Conservation (phyloP, 345 rosid genomes). For the Eucalyptus marginata region DNA sequence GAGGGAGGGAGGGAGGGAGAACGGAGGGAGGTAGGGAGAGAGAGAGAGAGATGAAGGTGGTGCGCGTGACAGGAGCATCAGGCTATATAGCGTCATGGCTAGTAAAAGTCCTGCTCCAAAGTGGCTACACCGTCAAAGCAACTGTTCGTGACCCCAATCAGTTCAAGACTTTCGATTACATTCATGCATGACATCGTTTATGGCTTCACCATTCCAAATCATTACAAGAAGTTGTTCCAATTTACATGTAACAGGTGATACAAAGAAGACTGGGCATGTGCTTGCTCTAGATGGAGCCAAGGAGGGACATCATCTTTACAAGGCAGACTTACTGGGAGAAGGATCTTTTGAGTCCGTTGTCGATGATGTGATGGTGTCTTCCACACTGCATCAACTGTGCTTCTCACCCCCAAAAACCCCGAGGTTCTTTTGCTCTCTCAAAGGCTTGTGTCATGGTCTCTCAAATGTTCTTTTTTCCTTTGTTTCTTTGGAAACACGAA, state of each 20-base stretch:
- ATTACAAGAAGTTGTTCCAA: not conserved
- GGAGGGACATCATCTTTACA: slow-evolving; percentile 15
- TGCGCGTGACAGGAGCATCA: slow-evolving; percentile 31
- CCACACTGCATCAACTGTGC: slow-evolving; percentile 41
- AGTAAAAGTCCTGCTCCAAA: slow-evolving; percentile 23
- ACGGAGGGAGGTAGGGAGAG: not conserved
- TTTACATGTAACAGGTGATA: slow-evolving; percentile 8
- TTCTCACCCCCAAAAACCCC: slow-evolving; percentile 9
- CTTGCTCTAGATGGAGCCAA: slow-evolving; percentile 21
- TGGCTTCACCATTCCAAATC: not conserved
- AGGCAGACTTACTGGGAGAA: slow-evolving; percentile 12
- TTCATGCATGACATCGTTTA: not conserved
- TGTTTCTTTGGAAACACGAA: not conserved
- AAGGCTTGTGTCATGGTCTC: not conserved
- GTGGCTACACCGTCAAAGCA: slow-evolving; percentile 34
- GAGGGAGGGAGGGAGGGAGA: too few species aligned
- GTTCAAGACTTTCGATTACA: not conserved
- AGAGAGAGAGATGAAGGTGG: not conserved
- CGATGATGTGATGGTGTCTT: slow-evolving; percentile 14
- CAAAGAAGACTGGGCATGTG: slow-evolving; percentile 5
- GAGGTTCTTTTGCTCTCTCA: slow-evolving; percentile 7
- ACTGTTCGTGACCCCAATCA: slow-evolving; percentile 13
- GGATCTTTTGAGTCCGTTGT: slow-evolving; percentile 15
- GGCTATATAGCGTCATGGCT: slow-evolving; percentile 38
- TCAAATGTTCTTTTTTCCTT: not conserved